Evolutionary conservation across 2,329 filamentous ascomycete species (phyloP).

Genomic region (Elsinoe perseae): DNA sequence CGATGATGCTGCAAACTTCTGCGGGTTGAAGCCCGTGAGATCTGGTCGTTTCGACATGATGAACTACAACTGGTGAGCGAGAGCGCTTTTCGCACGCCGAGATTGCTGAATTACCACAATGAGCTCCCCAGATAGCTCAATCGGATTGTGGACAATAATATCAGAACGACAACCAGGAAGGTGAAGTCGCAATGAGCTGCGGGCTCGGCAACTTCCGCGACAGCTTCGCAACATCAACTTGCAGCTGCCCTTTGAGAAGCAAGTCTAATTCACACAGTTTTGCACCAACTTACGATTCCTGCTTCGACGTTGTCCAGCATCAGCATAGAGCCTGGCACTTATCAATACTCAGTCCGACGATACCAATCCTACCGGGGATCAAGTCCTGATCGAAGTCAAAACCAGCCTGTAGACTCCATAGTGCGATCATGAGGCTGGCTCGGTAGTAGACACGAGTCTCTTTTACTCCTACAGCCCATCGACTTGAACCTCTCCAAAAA

Average conservation of each 20-base stretch:
- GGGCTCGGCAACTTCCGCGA: conserved; percentile 13
- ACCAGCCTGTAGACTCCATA: background rate
- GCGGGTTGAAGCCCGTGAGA: conserved; percentile 87
- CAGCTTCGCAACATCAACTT: conserved; percentile 6
- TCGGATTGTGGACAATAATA: background rate
- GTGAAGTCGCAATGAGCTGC: conserved; percentile 8
- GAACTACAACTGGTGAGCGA: conserved; percentile 21
- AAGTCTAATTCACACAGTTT: background rate
- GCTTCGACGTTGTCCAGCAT: background rate
- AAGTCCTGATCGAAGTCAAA: background rate
- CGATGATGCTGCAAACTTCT: conserved; percentile 66
- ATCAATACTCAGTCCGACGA: background rate
- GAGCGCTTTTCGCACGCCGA: no score
- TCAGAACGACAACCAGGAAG: background rate
- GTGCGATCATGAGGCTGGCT: background rate
- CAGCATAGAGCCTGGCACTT: background rate
- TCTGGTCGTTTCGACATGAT: conserved; percentile 54
- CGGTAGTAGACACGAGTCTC: conserved; percentile 5
- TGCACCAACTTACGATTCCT: background rate
- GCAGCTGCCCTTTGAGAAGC: background rate
- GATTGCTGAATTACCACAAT: no score
- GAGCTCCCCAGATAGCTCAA: background rate
- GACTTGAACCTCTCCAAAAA: conserved; percentile 24
- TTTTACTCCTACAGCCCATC: background rate
- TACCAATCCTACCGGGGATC: background rate